phyloP scores from a whole-genome alignment of 2,329 filamentous ascomycete genomes.

The Fusarium sterilihyphosum region DNA sequence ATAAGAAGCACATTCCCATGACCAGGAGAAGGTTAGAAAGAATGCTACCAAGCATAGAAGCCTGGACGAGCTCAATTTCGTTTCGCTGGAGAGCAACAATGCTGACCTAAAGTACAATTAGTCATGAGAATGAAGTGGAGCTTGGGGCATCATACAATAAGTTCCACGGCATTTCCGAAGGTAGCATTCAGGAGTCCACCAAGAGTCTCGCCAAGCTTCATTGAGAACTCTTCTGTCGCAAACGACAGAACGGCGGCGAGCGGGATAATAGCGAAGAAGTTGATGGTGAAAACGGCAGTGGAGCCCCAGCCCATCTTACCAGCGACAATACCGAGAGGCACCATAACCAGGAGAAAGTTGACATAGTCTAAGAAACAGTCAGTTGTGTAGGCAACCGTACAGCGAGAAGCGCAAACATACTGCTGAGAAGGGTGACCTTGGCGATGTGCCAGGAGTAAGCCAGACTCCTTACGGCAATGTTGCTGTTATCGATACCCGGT shows the following conservation, averaged over 20 bases:
- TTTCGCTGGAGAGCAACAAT: conserved; percentile 87
- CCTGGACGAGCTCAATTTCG: conserved; percentile 96
- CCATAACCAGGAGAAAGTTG: conserved; percentile 78
- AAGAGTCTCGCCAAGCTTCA: conserved; percentile 76
- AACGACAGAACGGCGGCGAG: conserved; percentile 79
- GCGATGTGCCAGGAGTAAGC: conserved; percentile 64
- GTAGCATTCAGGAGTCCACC: conserved; percentile 80
- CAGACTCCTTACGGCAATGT: conserved; percentile 55
- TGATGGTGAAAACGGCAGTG: conserved; percentile 76
- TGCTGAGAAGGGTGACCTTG: conserved; percentile 68
- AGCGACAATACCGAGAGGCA: conserved; percentile 77
- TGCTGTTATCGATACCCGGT: conserved; percentile 62
- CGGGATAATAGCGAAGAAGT: conserved; percentile 84
- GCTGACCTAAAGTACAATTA: conserved; percentile 72
- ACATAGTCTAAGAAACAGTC: conserved; percentile 58
- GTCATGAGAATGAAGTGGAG: background rate
- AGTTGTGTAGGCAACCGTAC: background rate
- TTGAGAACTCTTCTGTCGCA: conserved; percentile 80
- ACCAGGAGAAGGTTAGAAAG: conserved; percentile 93
- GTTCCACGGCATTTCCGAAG: conserved; percentile 82
- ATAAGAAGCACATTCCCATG: conserved; percentile 81
- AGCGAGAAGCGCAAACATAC: conserved; percentile 53
- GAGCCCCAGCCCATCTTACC: conserved; percentile 71
- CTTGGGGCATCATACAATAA: conserved; percentile 68
- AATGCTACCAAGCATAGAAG: conserved; percentile 96